phyloP scores from a whole-genome alignment of 2,329 filamentous ascomycete species.

The Colletotrichum orbiculare region DNA sequence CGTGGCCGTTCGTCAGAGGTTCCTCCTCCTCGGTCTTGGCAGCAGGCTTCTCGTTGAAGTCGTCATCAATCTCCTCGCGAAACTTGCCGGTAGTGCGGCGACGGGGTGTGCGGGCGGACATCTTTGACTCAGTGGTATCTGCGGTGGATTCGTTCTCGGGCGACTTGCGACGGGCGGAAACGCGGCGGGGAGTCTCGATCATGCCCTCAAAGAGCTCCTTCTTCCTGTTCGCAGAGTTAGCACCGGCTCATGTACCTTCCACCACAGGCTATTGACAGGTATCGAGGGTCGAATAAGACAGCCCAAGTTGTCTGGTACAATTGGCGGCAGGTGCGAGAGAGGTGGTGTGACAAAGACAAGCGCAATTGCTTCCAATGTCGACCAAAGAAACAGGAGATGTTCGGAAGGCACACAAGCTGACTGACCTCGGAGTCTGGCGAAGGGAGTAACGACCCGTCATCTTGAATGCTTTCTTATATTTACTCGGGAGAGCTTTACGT shows the following conservation, averaged over 20 bases:
- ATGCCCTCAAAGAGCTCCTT: slow-evolving; percentile 71
- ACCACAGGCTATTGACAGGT: slow-evolving; percentile 11
- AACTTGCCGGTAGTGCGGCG: slow-evolving; percentile 62
- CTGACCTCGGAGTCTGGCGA: slow-evolving; percentile 52
- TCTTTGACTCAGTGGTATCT: slow-evolving; percentile 31
- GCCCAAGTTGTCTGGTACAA: slow-evolving; percentile 11
- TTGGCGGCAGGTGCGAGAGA: neutral
- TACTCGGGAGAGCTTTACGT: slow-evolving; percentile 15
- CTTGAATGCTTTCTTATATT: slow-evolving; percentile 36
- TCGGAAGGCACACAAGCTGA: neutral
- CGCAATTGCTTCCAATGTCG: slow-evolving; percentile 14
- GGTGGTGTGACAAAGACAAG: neutral
- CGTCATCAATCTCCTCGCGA: slow-evolving; percentile 59
- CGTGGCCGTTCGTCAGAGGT: slow-evolving; percentile 41
- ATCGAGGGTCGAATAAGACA: neutral
- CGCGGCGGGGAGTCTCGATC: slow-evolving; percentile 66
- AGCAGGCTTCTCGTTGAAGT: slow-evolving; percentile 43
- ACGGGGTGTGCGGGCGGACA: slow-evolving; percentile 48
- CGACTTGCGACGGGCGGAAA: slow-evolving; percentile 61
- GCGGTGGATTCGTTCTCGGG: slow-evolving; percentile 42
- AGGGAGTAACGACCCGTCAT: slow-evolving; percentile 53
- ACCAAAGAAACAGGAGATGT: neutral
- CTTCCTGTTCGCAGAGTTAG: slow-evolving; percentile 55
- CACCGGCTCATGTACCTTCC: neutral
- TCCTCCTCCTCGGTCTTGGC: slow-evolving; percentile 40